Conservation (phyloP, 768 basidiomycete species). For the Mycena galopus region DNA sequence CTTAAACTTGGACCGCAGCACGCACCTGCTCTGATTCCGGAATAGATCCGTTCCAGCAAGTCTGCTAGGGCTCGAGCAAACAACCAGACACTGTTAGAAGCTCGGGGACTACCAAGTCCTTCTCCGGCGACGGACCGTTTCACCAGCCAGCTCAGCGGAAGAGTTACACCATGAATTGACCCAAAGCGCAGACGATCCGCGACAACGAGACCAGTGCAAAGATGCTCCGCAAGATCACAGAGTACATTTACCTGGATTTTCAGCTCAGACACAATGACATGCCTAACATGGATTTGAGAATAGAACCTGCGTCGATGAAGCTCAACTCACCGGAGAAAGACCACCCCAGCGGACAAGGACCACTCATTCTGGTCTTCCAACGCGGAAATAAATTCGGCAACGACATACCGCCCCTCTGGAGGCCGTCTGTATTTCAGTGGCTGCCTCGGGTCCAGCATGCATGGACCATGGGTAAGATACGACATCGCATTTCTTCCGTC, state of each 20-base stretch:
- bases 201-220: slow-evolving; percentile 59
- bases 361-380: slow-evolving; percentile 44
- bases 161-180: slow-evolving; percentile 58
- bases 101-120: slow-evolving; percentile 9
- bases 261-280: slow-evolving; percentile 52
- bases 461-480: slow-evolving; percentile 51
- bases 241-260: slow-evolving; percentile 61
- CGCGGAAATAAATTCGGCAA: slow-evolving; percentile 47
- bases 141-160: slow-evolving; percentile 70
- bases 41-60: slow-evolving; percentile 40
- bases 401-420: slow-evolving; percentile 33
- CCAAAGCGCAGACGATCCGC: slow-evolving; percentile 41
- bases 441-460: slow-evolving; percentile 35
- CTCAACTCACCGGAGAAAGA: slow-evolving; percentile 55
- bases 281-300: slow-evolving; percentile 46
- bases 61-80: slow-evolving; percentile 40
- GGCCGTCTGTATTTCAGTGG: slow-evolving; percentile 34
- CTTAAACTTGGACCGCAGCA: neutral
- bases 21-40: slow-evolving; percentile 42
- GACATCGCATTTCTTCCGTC: slow-evolving; percentile 48
- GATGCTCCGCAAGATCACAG: slow-evolving; percentile 64
- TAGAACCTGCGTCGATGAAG: neutral
- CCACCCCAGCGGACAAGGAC: slow-evolving; percentile 51
- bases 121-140: slow-evolving; percentile 34
- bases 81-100: slow-evolving; percentile 18